phyloP scores from a whole-genome alignment of 192 early-diverging fungal species.

The Obelidium mucronatum region DNA sequence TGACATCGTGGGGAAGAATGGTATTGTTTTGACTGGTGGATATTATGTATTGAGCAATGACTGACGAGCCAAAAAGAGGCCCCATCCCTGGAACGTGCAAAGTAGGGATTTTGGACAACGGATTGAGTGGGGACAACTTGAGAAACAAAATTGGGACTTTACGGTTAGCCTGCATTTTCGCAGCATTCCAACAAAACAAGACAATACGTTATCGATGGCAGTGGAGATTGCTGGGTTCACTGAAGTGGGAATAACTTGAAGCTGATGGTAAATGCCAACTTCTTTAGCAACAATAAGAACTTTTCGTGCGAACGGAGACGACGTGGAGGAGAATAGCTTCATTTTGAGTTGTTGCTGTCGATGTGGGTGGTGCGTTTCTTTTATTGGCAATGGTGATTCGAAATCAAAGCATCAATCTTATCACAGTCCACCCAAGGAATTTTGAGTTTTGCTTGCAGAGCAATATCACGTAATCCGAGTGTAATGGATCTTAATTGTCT shows the following conservation, averaged over 20 bases:
- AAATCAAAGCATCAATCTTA: too few relatives aligned
- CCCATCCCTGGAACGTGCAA: conserved; percentile 13
- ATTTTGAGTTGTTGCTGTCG: conserved; percentile 14
- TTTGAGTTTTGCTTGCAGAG: too few relatives aligned
- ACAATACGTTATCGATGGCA: background rate
- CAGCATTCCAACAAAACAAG: too few relatives aligned
- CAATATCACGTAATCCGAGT: too few relatives aligned
- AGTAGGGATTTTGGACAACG: conserved; percentile 33
- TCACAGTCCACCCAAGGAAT: too few relatives aligned
- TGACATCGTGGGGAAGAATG: background rate
- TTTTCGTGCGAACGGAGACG: conserved; percentile 34
- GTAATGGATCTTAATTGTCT: too few relatives aligned
- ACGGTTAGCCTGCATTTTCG: too few relatives aligned
- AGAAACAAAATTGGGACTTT: too few relatives aligned
- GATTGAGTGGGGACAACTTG: conserved; percentile 9
- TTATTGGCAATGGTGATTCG: too few relatives aligned
- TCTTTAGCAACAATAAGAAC: conserved; percentile 35
- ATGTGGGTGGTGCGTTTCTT: too few relatives aligned
- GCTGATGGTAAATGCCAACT: conserved; percentile 9
- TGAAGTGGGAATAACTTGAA: background rate
- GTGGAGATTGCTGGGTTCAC: background rate
- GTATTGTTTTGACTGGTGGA: background rate
- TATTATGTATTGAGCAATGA: conserved; percentile 35
- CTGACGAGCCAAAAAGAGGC: conserved; percentile 12
- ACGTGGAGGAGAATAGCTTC: conserved; percentile 29